These are phyloP conservation scores for Tremella fuciformis DNA, from an alignment of 768 basidiomycete species.

Conservation along the genomic window DNA sequence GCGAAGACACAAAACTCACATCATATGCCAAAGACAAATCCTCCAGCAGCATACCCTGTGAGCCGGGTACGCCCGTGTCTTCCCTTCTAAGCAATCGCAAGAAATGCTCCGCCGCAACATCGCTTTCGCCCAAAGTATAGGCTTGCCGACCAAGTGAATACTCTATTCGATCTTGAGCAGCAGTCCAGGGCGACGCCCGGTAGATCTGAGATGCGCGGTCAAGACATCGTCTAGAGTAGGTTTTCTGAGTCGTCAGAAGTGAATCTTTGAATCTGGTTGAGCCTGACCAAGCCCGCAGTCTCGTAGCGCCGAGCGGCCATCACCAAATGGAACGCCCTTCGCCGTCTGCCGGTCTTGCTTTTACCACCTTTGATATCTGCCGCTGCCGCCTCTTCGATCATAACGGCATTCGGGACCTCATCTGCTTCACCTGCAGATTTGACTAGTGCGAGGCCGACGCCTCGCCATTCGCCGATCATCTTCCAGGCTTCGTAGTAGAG, in stretches of 20 bases:
- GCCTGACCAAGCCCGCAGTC: constrained; percentile 53
- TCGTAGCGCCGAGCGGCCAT: constrained; percentile 54
- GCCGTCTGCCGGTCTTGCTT: constrained; percentile 35
- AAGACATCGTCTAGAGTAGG: constrained; percentile 52
- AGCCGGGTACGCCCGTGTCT: constrained; percentile 37
- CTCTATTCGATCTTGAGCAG: constrained; percentile 51
- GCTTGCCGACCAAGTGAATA: constrained; percentile 66
- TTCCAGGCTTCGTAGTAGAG: constrained; percentile 52
- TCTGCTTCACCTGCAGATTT: constrained; percentile 52
- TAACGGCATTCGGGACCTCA: constrained; percentile 53
- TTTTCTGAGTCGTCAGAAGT: constrained; percentile 46
- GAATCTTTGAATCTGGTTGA: not conserved
- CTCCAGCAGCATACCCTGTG: constrained; percentile 69
- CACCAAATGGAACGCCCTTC: constrained; percentile 51
- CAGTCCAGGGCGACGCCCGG: constrained; percentile 46
- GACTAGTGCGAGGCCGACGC: constrained; percentile 44
- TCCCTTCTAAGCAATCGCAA: constrained; percentile 62
- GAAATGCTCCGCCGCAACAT: constrained; percentile 73
- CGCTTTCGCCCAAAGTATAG: constrained; percentile 84
- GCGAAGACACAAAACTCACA: constrained; percentile 55
- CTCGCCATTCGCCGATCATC: constrained; percentile 38
- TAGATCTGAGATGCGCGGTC: constrained; percentile 51
- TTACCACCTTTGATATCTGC: constrained; percentile 41
- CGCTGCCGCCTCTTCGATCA: constrained; percentile 55
- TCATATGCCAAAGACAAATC: constrained; percentile 84